These are phyloP conservation scores for Zea mays DNA, from an alignment of 176 grass and related monocot genomes.

Conservation along the genomic window DNA sequence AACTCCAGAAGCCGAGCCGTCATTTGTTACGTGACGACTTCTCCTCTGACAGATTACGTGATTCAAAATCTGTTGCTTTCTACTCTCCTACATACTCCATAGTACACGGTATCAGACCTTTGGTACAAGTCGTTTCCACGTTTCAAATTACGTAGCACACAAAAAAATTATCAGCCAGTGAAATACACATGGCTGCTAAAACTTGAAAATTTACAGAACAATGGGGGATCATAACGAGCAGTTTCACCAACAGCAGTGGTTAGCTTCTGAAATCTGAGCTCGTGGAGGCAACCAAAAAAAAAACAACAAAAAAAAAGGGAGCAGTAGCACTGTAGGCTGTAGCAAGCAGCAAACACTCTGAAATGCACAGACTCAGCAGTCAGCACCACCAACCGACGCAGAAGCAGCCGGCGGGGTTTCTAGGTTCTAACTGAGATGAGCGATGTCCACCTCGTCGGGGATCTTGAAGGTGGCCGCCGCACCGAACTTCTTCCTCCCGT, in stretches of 20 bases:
- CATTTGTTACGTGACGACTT: too few relatives aligned
- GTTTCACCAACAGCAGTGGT: background rate
- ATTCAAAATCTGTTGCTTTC: too few relatives aligned
- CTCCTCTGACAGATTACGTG: background rate
- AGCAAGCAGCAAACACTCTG: conserved; percentile 15
- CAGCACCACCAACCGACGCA: background rate
- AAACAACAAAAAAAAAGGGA: background rate
- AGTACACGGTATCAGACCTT: background rate
- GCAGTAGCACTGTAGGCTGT: background rate
- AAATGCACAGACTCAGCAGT: background rate
- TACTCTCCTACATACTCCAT: background rate
- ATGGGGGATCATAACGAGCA: background rate
- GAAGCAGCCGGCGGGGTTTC: background rate
- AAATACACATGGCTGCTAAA: background rate
- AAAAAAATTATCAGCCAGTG: background rate
- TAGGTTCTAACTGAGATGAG: conserved; percentile 54
- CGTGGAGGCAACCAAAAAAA: background rate
- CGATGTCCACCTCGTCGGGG: conserved; percentile 58
- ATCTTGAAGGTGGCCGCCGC: conserved; percentile 76
- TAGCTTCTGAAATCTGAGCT: conserved; percentile 36
- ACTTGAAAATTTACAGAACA: background rate
- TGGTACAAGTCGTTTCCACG: background rate
- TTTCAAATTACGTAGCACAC: background rate
- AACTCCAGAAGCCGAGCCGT: conserved; percentile 14
- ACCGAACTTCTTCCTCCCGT: conserved; percentile 69